phyloP scores from a whole-genome alignment of 2,329 filamentous ascomycete genomes.

The Penicillium carneum region DNA sequence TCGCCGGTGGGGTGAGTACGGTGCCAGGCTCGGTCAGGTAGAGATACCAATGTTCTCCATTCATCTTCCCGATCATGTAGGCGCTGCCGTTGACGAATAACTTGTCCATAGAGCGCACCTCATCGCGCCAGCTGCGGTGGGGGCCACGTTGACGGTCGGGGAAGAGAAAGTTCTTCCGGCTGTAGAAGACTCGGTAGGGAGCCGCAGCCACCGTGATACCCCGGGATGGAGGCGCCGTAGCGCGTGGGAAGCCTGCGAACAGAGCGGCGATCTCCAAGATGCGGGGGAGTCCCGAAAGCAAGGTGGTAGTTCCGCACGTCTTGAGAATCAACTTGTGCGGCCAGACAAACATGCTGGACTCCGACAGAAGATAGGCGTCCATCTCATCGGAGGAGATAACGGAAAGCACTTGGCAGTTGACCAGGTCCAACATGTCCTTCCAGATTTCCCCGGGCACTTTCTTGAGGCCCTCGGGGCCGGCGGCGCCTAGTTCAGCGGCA shows the following conservation, averaged over 20 bases:
- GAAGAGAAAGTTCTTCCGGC: slow-evolving; percentile 96
- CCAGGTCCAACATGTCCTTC: slow-evolving; percentile 96
- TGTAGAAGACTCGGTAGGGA: slow-evolving; percentile 97
- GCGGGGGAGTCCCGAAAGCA: slow-evolving; percentile 85
- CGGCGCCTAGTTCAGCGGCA: slow-evolving; percentile 70
- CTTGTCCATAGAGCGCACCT: slow-evolving; percentile 89
- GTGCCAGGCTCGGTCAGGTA: slow-evolving; percentile 91
- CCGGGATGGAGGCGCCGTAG: slow-evolving; percentile 70
- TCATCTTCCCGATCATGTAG: slow-evolving; percentile 99
- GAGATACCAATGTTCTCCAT: slow-evolving; percentile 98
- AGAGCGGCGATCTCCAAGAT: slow-evolving; percentile 90
- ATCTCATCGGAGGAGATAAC: slow-evolving; percentile 91
- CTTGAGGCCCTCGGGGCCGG: slow-evolving; percentile 81
- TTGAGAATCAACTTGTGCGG: slow-evolving; percentile 99
- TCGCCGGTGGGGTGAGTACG: slow-evolving; percentile 80
- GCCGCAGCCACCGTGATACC: slow-evolving; percentile 79
- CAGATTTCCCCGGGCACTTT: slow-evolving; percentile 81
- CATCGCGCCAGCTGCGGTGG: slow-evolving; percentile 96
- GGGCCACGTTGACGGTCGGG: slow-evolving; percentile 92
- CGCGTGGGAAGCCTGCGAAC: slow-evolving; percentile 86
- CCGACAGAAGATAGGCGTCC: slow-evolving; percentile 94
- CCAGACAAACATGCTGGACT: slow-evolving; percentile 99
- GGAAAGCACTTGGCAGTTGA: slow-evolving; percentile 97
- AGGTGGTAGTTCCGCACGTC: slow-evolving; percentile 95
- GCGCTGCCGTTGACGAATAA: slow-evolving; percentile 92